Evolutionary conservation across 768 basidiomycete species (phyloP).

Genomic region (Tricholoma hemisulphureum): DNA sequence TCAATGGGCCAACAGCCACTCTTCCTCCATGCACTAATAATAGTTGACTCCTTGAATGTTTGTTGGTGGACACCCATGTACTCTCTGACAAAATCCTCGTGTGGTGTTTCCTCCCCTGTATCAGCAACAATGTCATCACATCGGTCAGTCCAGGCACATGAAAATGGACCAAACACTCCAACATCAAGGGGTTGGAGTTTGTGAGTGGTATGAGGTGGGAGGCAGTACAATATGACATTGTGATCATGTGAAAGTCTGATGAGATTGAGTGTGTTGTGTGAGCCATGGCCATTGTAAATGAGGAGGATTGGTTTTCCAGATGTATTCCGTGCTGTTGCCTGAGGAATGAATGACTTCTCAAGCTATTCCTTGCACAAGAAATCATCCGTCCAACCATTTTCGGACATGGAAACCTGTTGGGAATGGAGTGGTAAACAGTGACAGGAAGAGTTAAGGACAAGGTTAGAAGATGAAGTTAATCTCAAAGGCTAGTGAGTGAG

Average conservation of each 20-base stretch:
- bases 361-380: too few species aligned
- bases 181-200: constrained; percentile 47
- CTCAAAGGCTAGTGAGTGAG: too few species aligned
- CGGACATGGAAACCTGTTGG: constrained; percentile 24
- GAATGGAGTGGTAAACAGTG: too few species aligned
- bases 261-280: constrained; percentile 21
- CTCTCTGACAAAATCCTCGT: background rate
- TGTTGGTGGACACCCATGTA: background rate
- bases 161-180: constrained; percentile 39
- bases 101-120: background rate
- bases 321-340: constrained; percentile 24
- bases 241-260: constrained; percentile 24
- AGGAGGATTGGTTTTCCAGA: constrained; percentile 34
- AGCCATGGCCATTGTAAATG: too few species aligned
- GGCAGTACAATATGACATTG: constrained; percentile 31
- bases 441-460: too few species aligned
- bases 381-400: constrained; percentile 47
- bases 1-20: background rate
- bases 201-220: too few species aligned
- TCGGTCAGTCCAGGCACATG: constrained; percentile 26
- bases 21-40: background rate
- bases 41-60: background rate
- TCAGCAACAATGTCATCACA: constrained; percentile 11
- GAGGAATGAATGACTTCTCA: constrained; percentile 35
- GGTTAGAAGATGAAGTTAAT: too few species aligned